Base-by-base conservation (phyloP, 352 stramenopile genomes). In the Globisporangium middletonii region DNA sequence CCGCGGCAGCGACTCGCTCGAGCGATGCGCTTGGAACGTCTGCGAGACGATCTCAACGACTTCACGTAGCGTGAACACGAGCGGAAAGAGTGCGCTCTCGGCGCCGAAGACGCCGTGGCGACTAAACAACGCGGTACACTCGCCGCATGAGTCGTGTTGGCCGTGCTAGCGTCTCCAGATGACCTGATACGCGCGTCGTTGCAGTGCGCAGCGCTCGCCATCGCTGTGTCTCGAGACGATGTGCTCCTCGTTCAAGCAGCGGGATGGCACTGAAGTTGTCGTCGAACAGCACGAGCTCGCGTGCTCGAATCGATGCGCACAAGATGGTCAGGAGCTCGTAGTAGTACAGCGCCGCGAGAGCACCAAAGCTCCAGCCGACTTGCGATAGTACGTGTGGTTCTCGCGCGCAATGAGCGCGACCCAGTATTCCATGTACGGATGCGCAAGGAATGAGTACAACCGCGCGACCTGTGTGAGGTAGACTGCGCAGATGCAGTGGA, bases 41-140 rank as follows among this genome's bases (percentile, higher is more conserved):
- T 72, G 62, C 23, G 55, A 50, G 0, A 61, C 51, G 23, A 67
- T 58, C 56, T 69, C 57, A 9, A 59, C 27, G 0, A 49, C 26
- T 35, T 68, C 65, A 26, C 53, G 53, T 4, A 59, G 4, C 27
- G 60, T 50, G 42, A 59, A 63, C 15, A 59, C 37, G 26, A 23
- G 5, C 7, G 37, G 16, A 12, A 65, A 65, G 5, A 54, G 23
- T 5, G n/a, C 18, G 6, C 54, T 48, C 23, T 64, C 46, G 46
- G 65, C 15, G 1, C 47, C 51, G 30, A 68, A 65, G 38, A 63
- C 18, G 13, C 49, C 50, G 41, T 18, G 33, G 28, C 30, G 30
- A 16, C 38, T 38, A 35, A 57, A 57, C 7, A 50, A 38, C 7
- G 33, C 33, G 53, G 43, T 53, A 50, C 2, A 6, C 16, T 45